phyloP scores from a whole-genome alignment of 2,329 filamentous ascomycete species.

The Ophiobolus disseminans region DNA sequence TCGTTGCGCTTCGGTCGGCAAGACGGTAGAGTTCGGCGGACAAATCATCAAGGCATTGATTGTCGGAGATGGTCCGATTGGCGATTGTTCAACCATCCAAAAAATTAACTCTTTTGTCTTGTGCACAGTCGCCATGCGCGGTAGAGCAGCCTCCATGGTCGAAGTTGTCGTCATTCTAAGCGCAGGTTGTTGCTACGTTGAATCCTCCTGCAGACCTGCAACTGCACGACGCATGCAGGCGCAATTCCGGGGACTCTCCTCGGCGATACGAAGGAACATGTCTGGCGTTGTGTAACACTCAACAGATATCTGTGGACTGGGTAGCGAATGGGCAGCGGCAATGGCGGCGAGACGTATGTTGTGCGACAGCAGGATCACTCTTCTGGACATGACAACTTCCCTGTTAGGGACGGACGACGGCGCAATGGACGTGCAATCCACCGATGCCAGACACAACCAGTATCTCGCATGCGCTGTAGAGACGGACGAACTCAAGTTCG shows the following conservation, averaged over 20 bases:
- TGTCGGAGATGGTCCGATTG: conserved; percentile 6
- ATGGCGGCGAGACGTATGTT: conserved; percentile 4
- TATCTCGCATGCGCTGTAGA: no score
- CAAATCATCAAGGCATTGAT: no score
- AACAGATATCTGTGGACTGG: not conserved
- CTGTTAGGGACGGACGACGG: conserved; percentile 5
- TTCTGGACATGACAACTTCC: not conserved
- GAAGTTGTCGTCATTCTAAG: not conserved
- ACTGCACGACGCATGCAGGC: conserved; percentile 3
- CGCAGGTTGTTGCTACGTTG: not conserved
- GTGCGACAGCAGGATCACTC: not conserved
- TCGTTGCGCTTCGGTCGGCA: no score
- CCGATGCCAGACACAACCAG: no score
- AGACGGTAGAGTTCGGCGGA: no score
- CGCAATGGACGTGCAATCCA: conserved; percentile 3
- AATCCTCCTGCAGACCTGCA: not conserved
- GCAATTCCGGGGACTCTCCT: no score
- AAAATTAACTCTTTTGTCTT: not conserved
- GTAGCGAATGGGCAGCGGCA: conserved; percentile 2
- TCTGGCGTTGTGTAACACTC: conserved; percentile 5
- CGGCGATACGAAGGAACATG: not conserved
- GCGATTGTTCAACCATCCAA: not conserved
- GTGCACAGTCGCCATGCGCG: conserved; percentile 3
- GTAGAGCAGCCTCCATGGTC: not conserved
- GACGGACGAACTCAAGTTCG: conserved; percentile 35